Evolutionary conservation across 2,329 filamentous ascomycete genomes (phyloP), one percentile per base, ranked within the genome.

Genomic region (Didymella lethalis): DNA sequence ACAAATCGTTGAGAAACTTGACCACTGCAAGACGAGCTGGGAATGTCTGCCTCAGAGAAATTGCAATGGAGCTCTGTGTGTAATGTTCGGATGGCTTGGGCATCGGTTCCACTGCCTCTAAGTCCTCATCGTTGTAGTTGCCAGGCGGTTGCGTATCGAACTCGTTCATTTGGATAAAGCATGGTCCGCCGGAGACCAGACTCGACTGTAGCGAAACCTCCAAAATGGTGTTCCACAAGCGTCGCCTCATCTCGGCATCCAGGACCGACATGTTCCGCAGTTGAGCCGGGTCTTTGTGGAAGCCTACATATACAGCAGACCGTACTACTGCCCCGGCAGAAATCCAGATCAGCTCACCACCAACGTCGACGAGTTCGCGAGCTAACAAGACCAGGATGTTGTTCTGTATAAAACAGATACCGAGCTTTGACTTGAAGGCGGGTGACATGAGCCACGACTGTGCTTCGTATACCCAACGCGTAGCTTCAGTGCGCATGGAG

Each of bases 401-500:
- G 71, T 76, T 67, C 58, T 88, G 86, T 0, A 88, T 60, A n/a
- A 77, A 79, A 29, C 81, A 79, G 0, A 87, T 73, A 1, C 76
- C 80, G 0, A 88, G 74, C 0, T 80, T 74, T 0, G 80, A 77
- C 59, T 88, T 88, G 65, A 81, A 83, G 3, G 81, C 76, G 0
- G 86, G 86, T 5, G 80, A 79, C 0, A 82, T 81, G 0, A 84
- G 50, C 83, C 84, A 88, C 0, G 80, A 80, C 44, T 85, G 82
- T 0, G 82, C 85, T 61, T 87, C 85, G 54, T 84, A 83, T 0
- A 87, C 74, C 86, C 86, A 89, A 28, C 73, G 78, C n/a, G 82
- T 74, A 0, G 86, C 86, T 0, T 78, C 77, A 6, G 74, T 50
- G 7, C 84, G 80, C 34, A 86, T 63, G 0, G 81, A 82, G 54